Evolutionary conservation across 129 eudicot species (phyloP).

Genomic region (Daucus carota): DH1_v3.0 NC_030385.2:26169001-26169500

Average conservation of each 20-base stretch:
- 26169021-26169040: constrained; percentile 71
- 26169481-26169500: background rate
- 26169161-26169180: background rate
- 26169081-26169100: constrained; percentile 44
- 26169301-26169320: constrained; percentile 60
- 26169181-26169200: background rate
- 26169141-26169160: background rate
- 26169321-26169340: constrained; percentile 46
- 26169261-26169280: constrained; percentile 53
- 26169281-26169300: constrained; percentile 54
- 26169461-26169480: background rate
- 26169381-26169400: background rate
- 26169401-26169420: constrained; percentile 10
- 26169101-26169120: background rate
- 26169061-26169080: constrained; percentile 62
- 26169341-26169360: constrained; percentile 1
- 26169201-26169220: constrained; percentile 45
- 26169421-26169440: background rate
- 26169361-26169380: background rate
- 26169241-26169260: constrained; percentile 46
- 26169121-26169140: background rate
- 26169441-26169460: background rate
- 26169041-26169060: constrained; percentile 59
- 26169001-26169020: constrained; percentile 60
- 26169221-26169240: constrained; percentile 53